Evolutionary conservation across 1,139 yeast species (phyloP).

Genomic region (Martiniozyma asiatica): DNA sequence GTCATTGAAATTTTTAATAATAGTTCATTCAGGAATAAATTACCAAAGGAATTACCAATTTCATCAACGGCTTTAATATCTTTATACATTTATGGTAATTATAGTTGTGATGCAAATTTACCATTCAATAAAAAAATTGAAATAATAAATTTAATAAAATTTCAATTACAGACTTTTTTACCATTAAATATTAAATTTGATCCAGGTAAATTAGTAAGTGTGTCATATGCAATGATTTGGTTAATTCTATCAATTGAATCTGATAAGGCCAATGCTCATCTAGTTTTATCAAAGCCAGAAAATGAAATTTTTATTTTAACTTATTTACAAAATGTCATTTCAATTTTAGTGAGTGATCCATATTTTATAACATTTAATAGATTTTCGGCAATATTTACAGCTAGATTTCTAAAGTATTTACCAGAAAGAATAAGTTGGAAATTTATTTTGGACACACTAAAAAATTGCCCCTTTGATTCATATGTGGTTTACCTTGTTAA

Average conservation of each 20-base stretch:
- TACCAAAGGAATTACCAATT: slow-evolving; percentile 13
- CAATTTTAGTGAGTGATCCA: slow-evolving; percentile 21
- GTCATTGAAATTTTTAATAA: slow-evolving; percentile 26
- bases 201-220: slow-evolving; percentile 8
- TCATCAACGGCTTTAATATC: slow-evolving; percentile 24
- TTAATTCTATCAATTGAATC: slow-evolving; percentile 10
- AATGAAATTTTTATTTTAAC: slow-evolving; percentile 18
- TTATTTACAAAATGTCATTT: slow-evolving; percentile 35
- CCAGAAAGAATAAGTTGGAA: slow-evolving; percentile 47
- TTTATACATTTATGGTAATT: slow-evolving; percentile 19
- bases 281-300: slow-evolving; percentile 1
- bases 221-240: slow-evolving; percentile 15
- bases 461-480: slow-evolving; percentile 54
- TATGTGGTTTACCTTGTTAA: slow-evolving; percentile 50
- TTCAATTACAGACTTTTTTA: slow-evolving; percentile 15
- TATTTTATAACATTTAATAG: slow-evolving; percentile 5
- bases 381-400: slow-evolving; percentile 35
- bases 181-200: slow-evolving; percentile 18
- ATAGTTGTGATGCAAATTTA: slow-evolving; percentile 8
- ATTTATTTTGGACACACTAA: slow-evolving; percentile 54
- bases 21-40: slow-evolving; percentile 8
- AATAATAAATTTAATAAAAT: slow-evolving; percentile 14
- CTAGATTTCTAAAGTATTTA: slow-evolving; percentile 42
- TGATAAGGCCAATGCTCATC: slow-evolving; percentile 1
- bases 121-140: slow-evolving; percentile 6